Conservation (phyloP, 208 protist species). For the Naegleria gruberi region DNA sequence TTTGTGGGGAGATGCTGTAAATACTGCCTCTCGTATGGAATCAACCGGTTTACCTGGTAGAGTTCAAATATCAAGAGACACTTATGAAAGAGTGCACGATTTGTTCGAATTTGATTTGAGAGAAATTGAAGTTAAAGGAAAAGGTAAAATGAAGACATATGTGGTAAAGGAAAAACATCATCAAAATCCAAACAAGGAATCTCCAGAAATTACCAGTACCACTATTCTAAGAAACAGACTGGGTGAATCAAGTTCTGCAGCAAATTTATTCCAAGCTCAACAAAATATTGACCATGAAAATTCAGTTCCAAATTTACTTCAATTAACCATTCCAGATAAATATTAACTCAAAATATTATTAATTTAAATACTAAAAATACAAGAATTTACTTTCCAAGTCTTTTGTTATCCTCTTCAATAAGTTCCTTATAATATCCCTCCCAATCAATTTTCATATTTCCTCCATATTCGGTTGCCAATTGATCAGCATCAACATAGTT, state of each 20-base stretch:
- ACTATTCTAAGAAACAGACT: no score
- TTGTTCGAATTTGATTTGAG: background rate
- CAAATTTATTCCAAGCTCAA: no score
- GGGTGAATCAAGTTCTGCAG: no score
- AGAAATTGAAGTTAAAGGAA: background rate
- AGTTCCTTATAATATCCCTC: background rate
- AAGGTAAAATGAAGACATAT: background rate
- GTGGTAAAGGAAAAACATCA: background rate
- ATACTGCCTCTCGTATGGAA: conserved; percentile 25
- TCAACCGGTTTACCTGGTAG: conserved; percentile 24
- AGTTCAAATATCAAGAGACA: conserved; percentile 21
- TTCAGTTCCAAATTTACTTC: no score
- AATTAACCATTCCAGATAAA: no score
- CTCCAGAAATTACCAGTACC: no score
- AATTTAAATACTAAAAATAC: no score
- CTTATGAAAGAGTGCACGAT: conserved; percentile 2
- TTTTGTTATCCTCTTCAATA: background rate
- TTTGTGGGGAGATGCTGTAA: background rate
- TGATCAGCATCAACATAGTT: background rate
- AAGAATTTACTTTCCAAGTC: background rate
- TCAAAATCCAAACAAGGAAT: background rate
- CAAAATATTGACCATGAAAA: no score
- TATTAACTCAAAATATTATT: no score
- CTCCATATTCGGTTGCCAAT: background rate
- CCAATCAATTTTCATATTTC: background rate